Conservation (phyloP, 2,329 filamentous ascomycete genomes). For the Fusarium chuoi region DNA sequence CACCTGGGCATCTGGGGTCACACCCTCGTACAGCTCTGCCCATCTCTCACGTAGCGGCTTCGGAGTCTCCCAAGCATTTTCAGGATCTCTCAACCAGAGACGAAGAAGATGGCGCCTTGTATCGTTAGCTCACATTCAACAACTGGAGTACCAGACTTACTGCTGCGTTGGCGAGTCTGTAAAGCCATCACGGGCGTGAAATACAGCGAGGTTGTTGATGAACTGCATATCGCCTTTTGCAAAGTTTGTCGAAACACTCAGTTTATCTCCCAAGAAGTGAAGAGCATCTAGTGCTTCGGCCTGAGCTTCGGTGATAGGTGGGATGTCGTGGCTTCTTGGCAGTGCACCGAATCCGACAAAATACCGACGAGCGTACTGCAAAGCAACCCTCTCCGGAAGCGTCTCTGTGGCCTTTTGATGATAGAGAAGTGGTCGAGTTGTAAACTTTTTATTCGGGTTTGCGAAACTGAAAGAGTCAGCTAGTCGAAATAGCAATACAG, state of each 20-base stretch:
- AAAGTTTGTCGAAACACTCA: constrained; percentile 56
- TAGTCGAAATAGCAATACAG: fast-evolving
- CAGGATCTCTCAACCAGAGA: constrained; percentile 59
- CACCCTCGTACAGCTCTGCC: constrained; percentile 21
- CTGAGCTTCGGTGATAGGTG: constrained; percentile 63
- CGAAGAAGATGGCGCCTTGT: constrained; percentile 56
- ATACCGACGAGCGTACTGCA: constrained; percentile 32
- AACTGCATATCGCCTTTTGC: constrained; percentile 63
- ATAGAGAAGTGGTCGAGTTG: constrained; percentile 11
- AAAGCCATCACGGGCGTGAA: constrained; percentile 63
- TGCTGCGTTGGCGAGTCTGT: constrained; percentile 23
- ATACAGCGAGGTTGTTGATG: constrained; percentile 63
- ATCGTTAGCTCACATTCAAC: fast-evolving
- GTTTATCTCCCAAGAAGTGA: constrained; percentile 58
- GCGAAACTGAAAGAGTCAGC: background rate
- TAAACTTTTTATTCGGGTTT: constrained; percentile 12
- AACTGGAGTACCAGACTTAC: background rate
- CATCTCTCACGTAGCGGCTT: constrained; percentile 2
- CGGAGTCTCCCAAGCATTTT: constrained; percentile 55
- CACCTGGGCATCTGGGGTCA: constrained; percentile 13
- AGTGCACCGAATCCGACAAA: constrained; percentile 34
- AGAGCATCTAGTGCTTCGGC: constrained; percentile 62
- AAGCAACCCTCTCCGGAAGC: background rate
- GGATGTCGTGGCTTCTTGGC: constrained; percentile 63
- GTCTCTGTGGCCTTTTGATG: constrained; percentile 7